phyloP scores from a whole-genome alignment of 768 basidiomycete species.

The Crucibulum laeve region DNA sequence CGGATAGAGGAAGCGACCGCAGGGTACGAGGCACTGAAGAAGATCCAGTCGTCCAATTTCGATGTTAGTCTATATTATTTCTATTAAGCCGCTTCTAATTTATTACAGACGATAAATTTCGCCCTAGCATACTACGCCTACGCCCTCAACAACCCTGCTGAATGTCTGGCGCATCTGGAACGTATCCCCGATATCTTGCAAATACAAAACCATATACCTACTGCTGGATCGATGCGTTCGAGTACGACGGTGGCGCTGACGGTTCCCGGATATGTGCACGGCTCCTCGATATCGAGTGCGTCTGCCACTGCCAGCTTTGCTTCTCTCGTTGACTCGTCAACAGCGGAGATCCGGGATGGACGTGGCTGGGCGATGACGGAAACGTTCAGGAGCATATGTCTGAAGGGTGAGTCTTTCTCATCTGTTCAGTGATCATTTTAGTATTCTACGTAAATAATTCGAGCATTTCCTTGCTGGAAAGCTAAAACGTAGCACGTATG shows the following conservation, averaged over 20 bases:
- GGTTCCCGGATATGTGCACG: slow-evolving; percentile 19
- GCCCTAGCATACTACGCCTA: slow-evolving; percentile 78
- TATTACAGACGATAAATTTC: slow-evolving; percentile 56
- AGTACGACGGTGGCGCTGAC: slow-evolving; percentile 20
- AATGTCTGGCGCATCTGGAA: slow-evolving; percentile 57
- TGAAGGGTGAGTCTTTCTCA: slow-evolving; percentile 54
- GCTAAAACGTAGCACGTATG: background rate
- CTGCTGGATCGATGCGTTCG: slow-evolving; percentile 34
- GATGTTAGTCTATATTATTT: slow-evolving; percentile 44
- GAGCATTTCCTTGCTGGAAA: too few relatives aligned
- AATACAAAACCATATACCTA: slow-evolving; percentile 49
- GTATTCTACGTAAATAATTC: too few relatives aligned
- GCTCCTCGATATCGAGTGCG: slow-evolving; percentile 34
- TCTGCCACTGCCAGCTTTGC: slow-evolving; percentile 49
- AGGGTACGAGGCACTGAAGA: slow-evolving; percentile 52
- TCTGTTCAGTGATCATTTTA: too few relatives aligned
- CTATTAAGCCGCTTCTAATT: slow-evolving; percentile 7
- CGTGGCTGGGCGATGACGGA: slow-evolving; percentile 72
- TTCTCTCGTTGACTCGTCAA: slow-evolving; percentile 33
- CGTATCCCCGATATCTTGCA: slow-evolving; percentile 53
- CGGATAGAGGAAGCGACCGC: slow-evolving; percentile 50
- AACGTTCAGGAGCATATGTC: slow-evolving; percentile 68
- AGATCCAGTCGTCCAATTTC: slow-evolving; percentile 41
- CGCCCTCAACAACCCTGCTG: slow-evolving; percentile 60
- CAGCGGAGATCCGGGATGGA: slow-evolving; percentile 62